Evolutionary conservation across 306 rosid species (phyloP).

Genomic region (Cucurbita argyrosperma): DNA sequence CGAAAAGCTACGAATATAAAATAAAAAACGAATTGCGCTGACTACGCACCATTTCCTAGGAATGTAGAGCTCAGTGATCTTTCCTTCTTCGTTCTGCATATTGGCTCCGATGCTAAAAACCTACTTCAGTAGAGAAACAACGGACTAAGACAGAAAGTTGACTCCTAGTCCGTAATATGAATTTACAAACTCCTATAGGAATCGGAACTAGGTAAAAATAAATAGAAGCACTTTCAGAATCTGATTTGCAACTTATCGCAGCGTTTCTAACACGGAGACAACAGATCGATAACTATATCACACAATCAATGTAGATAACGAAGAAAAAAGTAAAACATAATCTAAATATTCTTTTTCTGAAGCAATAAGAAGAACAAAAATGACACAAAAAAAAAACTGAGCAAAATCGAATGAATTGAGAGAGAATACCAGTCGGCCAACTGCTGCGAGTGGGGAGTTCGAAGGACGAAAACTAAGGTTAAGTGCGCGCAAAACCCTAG

Average conservation of each 20-base stretch:
- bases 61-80: conserved; percentile 35
- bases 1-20: not conserved
- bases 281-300: too few species aligned
- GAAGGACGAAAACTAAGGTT: not conserved
- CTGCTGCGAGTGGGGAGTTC: not conserved
- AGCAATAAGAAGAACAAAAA: not conserved
- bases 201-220: not conserved
- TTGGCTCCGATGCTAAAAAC: conserved; percentile 1
- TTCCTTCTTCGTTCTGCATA: conserved; percentile 42
- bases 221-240: not conserved
- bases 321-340: too few species aligned
- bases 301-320: too few species aligned
- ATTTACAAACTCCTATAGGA: not conserved
- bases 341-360: not conserved
- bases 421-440: not conserved
- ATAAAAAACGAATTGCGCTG: not conserved
- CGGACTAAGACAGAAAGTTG: not conserved
- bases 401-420: not conserved
- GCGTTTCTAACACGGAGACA: too few species aligned
- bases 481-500: not conserved
- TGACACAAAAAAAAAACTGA: not conserved
- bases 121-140: not conserved
- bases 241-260: too few species aligned
- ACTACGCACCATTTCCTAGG: conserved; percentile 25
- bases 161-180: not conserved